Evolutionary conservation across 257 asterid species (phyloP), one percentile per base, ranked within the genome.

Genomic region (Nicotiana tomentosiformis): DNA sequence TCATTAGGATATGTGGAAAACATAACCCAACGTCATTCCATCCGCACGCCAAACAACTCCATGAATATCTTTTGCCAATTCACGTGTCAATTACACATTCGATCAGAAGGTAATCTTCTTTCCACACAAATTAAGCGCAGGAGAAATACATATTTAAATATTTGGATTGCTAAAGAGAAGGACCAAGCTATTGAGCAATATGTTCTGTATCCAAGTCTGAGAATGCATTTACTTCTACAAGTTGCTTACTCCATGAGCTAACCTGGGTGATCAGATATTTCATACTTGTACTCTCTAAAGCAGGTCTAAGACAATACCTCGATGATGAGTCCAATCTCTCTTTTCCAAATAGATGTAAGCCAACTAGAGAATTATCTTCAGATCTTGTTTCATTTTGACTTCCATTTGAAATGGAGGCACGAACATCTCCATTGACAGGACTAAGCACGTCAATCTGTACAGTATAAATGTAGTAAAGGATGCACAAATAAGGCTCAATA

Each of bases 361-460:
- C 96, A 29, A 76, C 66, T 56, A 92, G 76, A 57, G 87, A 87
- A 84, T 91, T 89, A 82, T 90, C 94, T 64, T 88, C 88, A n/a
- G 87, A 83, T 82, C 72, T 83, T 14, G 61, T 76, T 58, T 84
- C 85, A 83, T 86, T 88, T 88, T 86, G 85, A 84, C 82, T 84
- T 15, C 81, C 62, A 86, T 84, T 87, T 14, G 93, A 86, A 86
- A 92, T 83, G 3, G 91, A 88, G 87, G 56, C 90, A 69, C 84
- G 91, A 84, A 88, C 81, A 87, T 88, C 88, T 81, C 99, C 99
- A 74, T 84, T 89, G 85, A 95, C 58, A 65, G 95, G 91, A 88
- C 95, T 93, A 56, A 93, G 88, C 79, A 95, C 80, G 57, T 95
- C 98, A 84, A 93, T 87, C 99, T 95, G 89, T 77, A 53, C 57